Evolutionary conservation across 768 basidiomycete species (phyloP).

Genomic region (Botryobasidium botryosum): DNA sequence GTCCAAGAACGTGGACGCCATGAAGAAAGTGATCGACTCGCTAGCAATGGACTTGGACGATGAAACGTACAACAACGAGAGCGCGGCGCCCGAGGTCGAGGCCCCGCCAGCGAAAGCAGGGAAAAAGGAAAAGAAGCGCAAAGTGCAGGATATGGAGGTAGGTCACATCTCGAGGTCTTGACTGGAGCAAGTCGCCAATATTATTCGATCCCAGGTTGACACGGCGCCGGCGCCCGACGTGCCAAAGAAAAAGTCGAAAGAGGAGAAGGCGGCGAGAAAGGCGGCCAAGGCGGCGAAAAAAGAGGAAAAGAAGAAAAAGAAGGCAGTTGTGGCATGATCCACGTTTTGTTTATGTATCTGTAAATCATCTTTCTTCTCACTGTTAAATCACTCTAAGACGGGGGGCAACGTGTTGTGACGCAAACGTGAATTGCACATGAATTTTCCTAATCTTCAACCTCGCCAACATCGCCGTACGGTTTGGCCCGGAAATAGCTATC

Average conservation of each 20-base stretch:
- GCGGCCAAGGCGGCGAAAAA: constrained; percentile 76
- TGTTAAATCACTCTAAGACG: no score
- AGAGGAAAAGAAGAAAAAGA: no score
- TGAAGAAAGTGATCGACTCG: constrained; percentile 69
- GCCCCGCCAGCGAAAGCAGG: constrained; percentile 37
- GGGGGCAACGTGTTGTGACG: no score
- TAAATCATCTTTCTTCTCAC: no score
- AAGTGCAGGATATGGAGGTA: constrained; percentile 19
- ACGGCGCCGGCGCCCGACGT: background rate
- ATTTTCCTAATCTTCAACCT: constrained; percentile 38
- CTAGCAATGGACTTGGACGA: constrained; percentile 54
- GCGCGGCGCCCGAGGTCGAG: constrained; percentile 30
- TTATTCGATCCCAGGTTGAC: background rate
- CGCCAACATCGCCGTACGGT: constrained; percentile 73
- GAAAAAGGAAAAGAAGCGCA: constrained; percentile 29
- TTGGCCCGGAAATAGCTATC: constrained; percentile 84
- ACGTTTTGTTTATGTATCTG: no score
- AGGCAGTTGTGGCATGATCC: no score
- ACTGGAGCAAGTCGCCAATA: constrained; percentile 19
- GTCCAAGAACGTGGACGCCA: constrained; percentile 76
- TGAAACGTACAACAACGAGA: constrained; percentile 34
- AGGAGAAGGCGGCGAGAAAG: constrained; percentile 39
- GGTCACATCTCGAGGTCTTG: constrained; percentile 48
- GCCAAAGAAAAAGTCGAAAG: constrained; percentile 14
- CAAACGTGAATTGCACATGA: no score